phyloP scores from a whole-genome alignment of 192 early-diverging fungal species.

The Coemansia sp. region DNA sequence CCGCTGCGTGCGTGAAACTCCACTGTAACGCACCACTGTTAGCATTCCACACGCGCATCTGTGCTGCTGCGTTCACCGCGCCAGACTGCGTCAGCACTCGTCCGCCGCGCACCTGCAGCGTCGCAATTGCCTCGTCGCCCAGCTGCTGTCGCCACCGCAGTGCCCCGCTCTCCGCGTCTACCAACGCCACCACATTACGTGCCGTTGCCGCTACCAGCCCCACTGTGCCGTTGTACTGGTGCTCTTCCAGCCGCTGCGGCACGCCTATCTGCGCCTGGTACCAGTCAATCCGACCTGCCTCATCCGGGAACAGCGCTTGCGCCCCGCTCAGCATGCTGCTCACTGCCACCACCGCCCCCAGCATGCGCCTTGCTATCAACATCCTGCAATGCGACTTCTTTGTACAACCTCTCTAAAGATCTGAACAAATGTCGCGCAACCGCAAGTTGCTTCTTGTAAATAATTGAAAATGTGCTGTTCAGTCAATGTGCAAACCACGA shows the following conservation, averaged over 20 bases:
- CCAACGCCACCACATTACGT: constrained; percentile 70
- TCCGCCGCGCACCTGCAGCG: constrained; percentile 43
- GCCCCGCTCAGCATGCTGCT: constrained; percentile 15
- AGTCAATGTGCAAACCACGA: no score
- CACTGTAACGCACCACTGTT: constrained; percentile 16
- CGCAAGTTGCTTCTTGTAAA: no score
- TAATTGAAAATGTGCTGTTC: no score
- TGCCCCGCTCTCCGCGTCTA: constrained; percentile 66
- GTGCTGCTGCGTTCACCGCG: constrained; percentile 12
- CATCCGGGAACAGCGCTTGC: constrained; percentile 46
- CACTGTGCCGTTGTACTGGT: constrained; percentile 30
- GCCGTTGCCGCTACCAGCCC: constrained; percentile 63
- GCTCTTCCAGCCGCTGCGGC: constrained; percentile 23
- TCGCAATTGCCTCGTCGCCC: constrained; percentile 57
- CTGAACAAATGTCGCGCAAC: no score
- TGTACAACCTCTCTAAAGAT: no score
- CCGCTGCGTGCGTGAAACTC: constrained; percentile 23
- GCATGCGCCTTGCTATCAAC: constrained; percentile 10
- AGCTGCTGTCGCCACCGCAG: constrained; percentile 79
- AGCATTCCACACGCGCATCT: constrained; percentile 55
- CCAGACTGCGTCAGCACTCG: constrained; percentile 35
- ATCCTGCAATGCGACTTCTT: constrained; percentile 16
- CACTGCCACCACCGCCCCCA: constrained; percentile 18
- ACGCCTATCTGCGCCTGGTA: constrained; percentile 44
- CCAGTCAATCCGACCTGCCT: constrained; percentile 54